Evolutionary conservation across 148 eudicot genomes (phyloP), one percentile per base, ranked within the genome.

Genomic region (Beta vulgaris): DNA sequence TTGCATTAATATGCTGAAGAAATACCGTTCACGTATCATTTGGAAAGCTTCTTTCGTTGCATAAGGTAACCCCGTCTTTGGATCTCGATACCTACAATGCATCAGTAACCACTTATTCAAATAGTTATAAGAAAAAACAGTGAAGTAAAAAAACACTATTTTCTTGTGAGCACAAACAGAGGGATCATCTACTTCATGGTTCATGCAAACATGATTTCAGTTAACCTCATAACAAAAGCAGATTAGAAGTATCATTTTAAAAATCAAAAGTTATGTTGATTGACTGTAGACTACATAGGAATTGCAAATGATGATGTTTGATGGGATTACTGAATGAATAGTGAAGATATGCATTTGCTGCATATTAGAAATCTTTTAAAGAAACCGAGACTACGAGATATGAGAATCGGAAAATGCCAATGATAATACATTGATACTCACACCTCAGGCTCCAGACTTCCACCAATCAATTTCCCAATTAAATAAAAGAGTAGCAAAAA

Each of bases 1-100:
- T 19, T 53, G 15, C 11, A 9, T 12, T 1, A 71, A 51, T 59
- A 39, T 51, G 5, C 10, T 7, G 57, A 73, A 84, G 75, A 39
- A 84, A 73, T 85, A 91, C 98, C 87, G 84, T 60, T 89, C 82
- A 57, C 96, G 96, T 58, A 95, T 80, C 69, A 84, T 75, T 77
- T 81, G 84, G 78, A 95, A 95, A 63, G 98, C 98, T 85, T 95
- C 98, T 78, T 90, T 92, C 26, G 87, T 95, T 66, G 98, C 97
- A 81, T 90, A 95, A 72, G 97, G 96, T 60, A 90, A 82, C 66
- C 98, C 98, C 58, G 96, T 90, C 83, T 84, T 89, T 59, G 98
- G 97, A 86, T 95, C 98, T 62, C 93, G 91, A 74, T 95, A 90
- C 87, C 98, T 93, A 64, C 25, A 70, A 68, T 67, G 9, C 70